These are phyloP conservation scores for Thelonectria rubi DNA, from an alignment of 2,329 filamentous ascomycete species.

Conservation along the genomic window DNA sequence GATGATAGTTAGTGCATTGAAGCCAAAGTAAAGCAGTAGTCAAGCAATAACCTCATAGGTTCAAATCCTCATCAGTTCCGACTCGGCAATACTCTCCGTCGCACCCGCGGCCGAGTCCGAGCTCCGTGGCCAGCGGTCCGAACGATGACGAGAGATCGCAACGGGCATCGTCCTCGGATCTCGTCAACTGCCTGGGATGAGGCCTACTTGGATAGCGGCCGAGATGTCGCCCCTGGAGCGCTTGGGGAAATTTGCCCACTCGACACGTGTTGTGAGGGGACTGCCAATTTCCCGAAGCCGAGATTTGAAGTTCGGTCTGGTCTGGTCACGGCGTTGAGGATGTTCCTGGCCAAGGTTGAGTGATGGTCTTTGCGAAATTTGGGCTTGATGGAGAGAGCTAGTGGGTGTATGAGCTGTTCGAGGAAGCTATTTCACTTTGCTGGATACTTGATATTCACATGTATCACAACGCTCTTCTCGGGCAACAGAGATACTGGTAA, in stretches of 20 bases:
- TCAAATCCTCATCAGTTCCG: conserved; percentile 26
- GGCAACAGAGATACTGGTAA: too few species aligned
- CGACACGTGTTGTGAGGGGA: conserved; percentile 36
- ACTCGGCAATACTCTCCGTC: conserved; percentile 25
- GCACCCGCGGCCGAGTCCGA: conserved; percentile 19
- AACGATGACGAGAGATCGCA: conserved; percentile 34
- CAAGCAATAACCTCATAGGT: conserved; percentile 8
- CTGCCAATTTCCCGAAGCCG: conserved; percentile 18
- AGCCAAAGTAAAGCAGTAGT: neutral
- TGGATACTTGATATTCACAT: too few species aligned
- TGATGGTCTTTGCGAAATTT: neutral
- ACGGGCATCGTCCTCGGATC: conserved; percentile 31
- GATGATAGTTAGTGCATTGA: conserved; percentile 25
- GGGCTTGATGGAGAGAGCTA: neutral
- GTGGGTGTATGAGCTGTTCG: neutral
- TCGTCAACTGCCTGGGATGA: conserved; percentile 23
- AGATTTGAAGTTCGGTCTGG: conserved; percentile 16
- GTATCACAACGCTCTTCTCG: too few species aligned
- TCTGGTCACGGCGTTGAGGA: conserved; percentile 24
- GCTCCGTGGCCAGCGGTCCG: conserved; percentile 26
- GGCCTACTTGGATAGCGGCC: conserved; percentile 14
- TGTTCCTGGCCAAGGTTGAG: conserved; percentile 21
- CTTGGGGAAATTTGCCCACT: conserved; percentile 18
- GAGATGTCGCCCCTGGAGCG: conserved; percentile 11
- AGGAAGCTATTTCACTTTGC: neutral